phyloP scores from a whole-genome alignment of 371 early-diverging fungal species.

The Rhizopus arrhizus region DNA sequence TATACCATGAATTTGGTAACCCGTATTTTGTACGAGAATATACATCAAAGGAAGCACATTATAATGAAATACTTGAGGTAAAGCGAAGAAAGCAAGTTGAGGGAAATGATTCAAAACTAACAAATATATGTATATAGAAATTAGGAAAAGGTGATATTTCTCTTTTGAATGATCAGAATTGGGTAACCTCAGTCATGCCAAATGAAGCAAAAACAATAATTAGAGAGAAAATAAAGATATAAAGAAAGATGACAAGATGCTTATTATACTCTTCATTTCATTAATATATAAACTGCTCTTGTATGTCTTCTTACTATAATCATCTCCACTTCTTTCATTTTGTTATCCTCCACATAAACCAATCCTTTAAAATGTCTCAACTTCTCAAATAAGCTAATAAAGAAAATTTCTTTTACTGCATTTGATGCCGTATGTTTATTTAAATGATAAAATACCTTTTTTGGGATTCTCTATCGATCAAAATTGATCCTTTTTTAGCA shows the following conservation, averaged over 20 bases:
- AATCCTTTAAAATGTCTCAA: no score
- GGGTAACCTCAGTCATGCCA: conserved; percentile 66
- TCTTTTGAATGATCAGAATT: conserved; percentile 73
- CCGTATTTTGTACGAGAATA: conserved; percentile 72
- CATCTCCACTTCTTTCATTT: no score
- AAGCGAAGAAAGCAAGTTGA: conserved; percentile 11
- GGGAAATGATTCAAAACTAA: neutral
- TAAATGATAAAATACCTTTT: no score
- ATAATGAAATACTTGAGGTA: conserved; percentile 58
- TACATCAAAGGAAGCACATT: conserved; percentile 65
- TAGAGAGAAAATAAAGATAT: conserved; percentile 24
- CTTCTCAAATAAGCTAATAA: no score
- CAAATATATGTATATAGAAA: conserved; percentile 28
- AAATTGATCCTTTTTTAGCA: no score
- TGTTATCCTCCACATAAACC: no score
- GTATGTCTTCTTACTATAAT: no score
- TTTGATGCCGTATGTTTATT: no score
- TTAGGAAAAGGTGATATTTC: conserved; percentile 63
- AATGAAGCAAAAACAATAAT: conserved; percentile 17
- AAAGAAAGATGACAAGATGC: neutral
- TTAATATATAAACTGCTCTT: no score
- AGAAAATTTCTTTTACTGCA: no score
- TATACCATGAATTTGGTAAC: conserved; percentile 84
- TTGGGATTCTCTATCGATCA: no score
- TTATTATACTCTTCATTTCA: no score